Percentiles rank a stretch among this genome's conserved stretches.
These are phyloP conservation scores for Entophlyctis luteolus DNA, from an alignment of 192 early-diverging fungal species.

Conservation along the genomic window DNA sequence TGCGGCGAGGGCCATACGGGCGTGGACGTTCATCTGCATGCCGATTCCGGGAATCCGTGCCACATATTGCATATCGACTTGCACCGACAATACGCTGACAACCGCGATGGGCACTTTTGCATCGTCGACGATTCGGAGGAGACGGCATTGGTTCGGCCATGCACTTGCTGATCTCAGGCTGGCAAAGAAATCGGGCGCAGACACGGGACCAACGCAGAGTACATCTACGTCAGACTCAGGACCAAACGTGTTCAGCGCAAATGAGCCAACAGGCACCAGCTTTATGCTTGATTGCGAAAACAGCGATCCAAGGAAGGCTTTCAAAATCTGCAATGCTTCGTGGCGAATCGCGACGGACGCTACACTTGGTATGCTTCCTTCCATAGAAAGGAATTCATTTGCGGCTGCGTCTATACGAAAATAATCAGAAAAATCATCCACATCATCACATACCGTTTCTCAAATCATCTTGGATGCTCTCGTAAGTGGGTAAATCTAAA, in stretches of 20 bases:
- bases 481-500: neutral
- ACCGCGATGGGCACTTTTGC: constrained; percentile 16
- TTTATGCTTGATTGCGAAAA: neutral
- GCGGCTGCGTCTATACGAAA: neutral
- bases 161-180: neutral
- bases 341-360: neutral
- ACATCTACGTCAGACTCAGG: constrained; percentile 1
- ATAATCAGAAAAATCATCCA: neutral
- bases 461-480: neutral
- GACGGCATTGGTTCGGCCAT: neutral
- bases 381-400: neutral
- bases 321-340: neutral
- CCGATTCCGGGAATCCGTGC: too few relatives aligned
- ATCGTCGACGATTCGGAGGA: constrained; percentile 2
- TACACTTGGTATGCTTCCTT: neutral
- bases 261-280: constrained; percentile 3
- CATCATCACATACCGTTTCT: neutral
- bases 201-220: constrained; percentile 1
- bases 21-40: too few relatives aligned
- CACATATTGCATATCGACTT: constrained; percentile 19
- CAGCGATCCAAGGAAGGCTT: neutral
- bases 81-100: neutral
- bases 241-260: neutral
- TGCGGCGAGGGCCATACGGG: too few relatives aligned
- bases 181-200: neutral